Base-by-base conservation (phyloP, 2,329 filamentous ascomycete species). In the Aspergillus luchuensis region DNA sequence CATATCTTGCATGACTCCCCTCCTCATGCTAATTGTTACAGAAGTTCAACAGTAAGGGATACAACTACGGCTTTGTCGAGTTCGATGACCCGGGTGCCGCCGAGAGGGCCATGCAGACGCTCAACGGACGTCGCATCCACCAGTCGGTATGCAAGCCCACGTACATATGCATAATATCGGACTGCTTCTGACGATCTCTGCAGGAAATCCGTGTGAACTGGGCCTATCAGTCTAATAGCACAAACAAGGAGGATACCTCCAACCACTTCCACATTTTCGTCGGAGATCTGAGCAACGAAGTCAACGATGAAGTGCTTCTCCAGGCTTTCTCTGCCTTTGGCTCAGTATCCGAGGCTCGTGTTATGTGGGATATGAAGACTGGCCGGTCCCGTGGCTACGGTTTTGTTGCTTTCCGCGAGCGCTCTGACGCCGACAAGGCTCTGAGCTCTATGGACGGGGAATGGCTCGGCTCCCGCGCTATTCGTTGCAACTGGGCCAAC, bases 341-440 rank as follows among this genome's bases (percentile, higher is more conserved):
- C 43, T 91, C 89, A 11, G 93, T 99, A 52, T 99, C 95, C 2
- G 95, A 99, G 79, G 95, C 95, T 62, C 92, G 95, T 71, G 95
- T 99, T 66, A 99, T 99, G 95, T 99, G 95, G 95, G 95, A 99
- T 78, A 99, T 99, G 95, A 99, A 99, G 85, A 99, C 95, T 38
- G 95, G 95, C 68, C 89, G 95, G 66, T 98, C 95, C 67, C 91
- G 95, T 75, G 95, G 95, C 62, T 99, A 99, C 74, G 95, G 95
- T 11, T 99, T 99, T 74, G 94, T 98, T 69, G 95, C 95, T 53
- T 99, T 96, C 85, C 91, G 94, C 64, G 95, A 99, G 65, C 91
- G 94, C 65, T 82, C 86, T 38, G 95, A 99, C 72, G 95, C 95
- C 28, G 95, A 99, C 78, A 97, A 97, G 80, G 94, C 95, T 1